Evolutionary conservation across 768 basidiomycete species (phyloP), one percentile per base, ranked within the genome.

Genomic region (Tulasnella sp.): DNA sequence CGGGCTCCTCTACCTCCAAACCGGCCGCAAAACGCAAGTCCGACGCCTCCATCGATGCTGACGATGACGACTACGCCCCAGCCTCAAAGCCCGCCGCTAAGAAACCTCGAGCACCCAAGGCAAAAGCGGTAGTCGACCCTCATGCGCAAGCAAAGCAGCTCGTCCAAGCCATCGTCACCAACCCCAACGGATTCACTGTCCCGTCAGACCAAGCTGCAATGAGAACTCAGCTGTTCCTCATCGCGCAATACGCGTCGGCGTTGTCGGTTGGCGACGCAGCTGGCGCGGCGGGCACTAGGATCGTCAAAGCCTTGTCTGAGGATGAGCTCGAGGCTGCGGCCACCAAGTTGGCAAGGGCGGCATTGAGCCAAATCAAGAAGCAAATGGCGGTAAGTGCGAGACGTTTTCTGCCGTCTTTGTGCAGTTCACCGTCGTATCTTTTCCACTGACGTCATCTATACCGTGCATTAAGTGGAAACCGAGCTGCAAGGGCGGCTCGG

Each of bases 141-240:
- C 58, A 77, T 34, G 58, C 24, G 0, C 76, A 77, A 58, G 78
- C 72, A 37, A 74, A 75, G n/a, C 37, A 31, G 72, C 41, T 41
- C 58, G 69, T 42, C 22, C 28, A 48, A 37, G 37, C 37, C 31
- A 42, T 40, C 34, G 20, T 77, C n/a, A 28, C 24, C 11, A 76
- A 8, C 28, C 40, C 44, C 9, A 60, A 80, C 31, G 28, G 34
- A n/a, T 76, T 75, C 75, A 20, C 22, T n/a, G 42, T 79, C 60
- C 79, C 83, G 83, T 78, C 88, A 87, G 44, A 88, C 84, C n/a
- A 75, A 28, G 74, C 42, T 75, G 16, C 42, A n/a, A 75, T 75
- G 31, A 24, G 74, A 16, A 7, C n/a, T 16, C 74, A 75, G n/a
- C 34, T 75, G 24, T n/a, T 75, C 31, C 42, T 75, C 74, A 44